Evolutionary conservation across 2,329 filamentous ascomycete genomes (phyloP), one percentile per base, ranked within the genome.

Genomic region (Nigrospora oryzae): DNA sequence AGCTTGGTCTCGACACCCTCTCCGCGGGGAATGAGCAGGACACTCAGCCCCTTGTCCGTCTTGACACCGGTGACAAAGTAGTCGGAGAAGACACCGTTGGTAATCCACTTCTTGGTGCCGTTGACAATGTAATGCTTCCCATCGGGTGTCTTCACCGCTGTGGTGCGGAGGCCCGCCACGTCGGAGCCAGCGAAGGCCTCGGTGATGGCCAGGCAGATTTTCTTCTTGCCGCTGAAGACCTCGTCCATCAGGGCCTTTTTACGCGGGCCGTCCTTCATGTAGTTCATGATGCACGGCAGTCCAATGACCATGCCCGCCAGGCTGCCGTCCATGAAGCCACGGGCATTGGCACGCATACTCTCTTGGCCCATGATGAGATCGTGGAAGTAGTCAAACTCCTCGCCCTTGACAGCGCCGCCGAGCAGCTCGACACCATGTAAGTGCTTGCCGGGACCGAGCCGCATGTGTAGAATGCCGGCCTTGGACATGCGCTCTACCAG

Each of bases 341-440:
- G 71, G 28, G 84, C 81, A 61, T 84, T 87, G 7, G 78, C 70
- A 31, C 89, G 75, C 1, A 76, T 73, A 52, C 86, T 67, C 65
- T 94, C 89, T 65, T 94, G 88, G 10, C 73, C 69, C 43, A 86
- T 70, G 51, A 94, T 79, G 60, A 93, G 62, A 61, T 93, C 88
- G 63, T 93, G 87, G 65, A 94, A 87, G 64, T 89, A 90, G 63
- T 94, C 87, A 55, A 90, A 94, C 50, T 90, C 83, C 63, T 89
- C 80, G 42, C 85, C 85, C 58, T 86, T 78, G 44, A 89, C 74
- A 14, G 73, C 83, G 13, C 86, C 86, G 48, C 74, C 76, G 44
- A 91, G 65, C 35, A 94, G 65, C 14, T 75, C 70, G 32, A 83
- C 75, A 16, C 84, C 84, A 56, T 89, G 79, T 43, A 94, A 66